Conservation (phyloP, 768 basidiomycete genomes). For the Termitomyces heimii region DNA sequence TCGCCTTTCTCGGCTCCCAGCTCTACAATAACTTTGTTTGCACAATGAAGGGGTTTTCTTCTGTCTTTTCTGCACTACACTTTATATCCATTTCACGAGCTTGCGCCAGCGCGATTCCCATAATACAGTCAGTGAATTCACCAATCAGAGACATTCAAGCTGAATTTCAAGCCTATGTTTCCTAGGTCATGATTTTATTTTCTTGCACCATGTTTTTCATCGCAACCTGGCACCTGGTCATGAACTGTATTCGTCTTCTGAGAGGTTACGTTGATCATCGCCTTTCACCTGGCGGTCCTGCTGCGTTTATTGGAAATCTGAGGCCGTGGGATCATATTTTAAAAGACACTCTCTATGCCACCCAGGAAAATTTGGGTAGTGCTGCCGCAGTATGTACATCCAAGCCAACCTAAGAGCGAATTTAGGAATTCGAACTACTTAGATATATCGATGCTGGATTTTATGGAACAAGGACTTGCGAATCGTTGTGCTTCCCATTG, state of each 20-base stretch:
- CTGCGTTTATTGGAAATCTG: conserved; percentile 4
- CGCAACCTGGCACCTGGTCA: conserved; percentile 4
- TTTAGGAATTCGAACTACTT: not conserved
- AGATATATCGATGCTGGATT: conserved; percentile 8
- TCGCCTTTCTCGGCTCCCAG: not conserved
- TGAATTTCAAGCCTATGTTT: not conserved
- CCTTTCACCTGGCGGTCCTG: conserved; percentile 2
- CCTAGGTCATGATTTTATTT: conserved; percentile 2
- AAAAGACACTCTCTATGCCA: conserved; percentile 8
- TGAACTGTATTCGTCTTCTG: conserved; percentile 6
- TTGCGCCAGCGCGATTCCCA: not conserved
- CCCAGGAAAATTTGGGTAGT: conserved; percentile 8
- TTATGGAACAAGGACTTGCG: conserved; percentile 5
- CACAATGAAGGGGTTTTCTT: not conserved
- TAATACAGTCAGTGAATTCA: not conserved
- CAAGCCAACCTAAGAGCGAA: not conserved
- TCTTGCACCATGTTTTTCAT: conserved; percentile 7
- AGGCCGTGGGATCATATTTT: conserved; percentile 8
- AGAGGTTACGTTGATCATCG: conserved; percentile 6
- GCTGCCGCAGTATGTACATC: conserved; percentile 2
- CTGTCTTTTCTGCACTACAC: not conserved
- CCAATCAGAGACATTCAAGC: too few relatives aligned
- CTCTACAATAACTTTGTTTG: not conserved
- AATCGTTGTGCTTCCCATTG: not conserved
- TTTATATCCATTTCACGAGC: not conserved